These are phyloP conservation scores for Chrysophaeum taylorii DNA, from an alignment of 352 stramenopile genomes.

Conservation along the genomic window DNA sequence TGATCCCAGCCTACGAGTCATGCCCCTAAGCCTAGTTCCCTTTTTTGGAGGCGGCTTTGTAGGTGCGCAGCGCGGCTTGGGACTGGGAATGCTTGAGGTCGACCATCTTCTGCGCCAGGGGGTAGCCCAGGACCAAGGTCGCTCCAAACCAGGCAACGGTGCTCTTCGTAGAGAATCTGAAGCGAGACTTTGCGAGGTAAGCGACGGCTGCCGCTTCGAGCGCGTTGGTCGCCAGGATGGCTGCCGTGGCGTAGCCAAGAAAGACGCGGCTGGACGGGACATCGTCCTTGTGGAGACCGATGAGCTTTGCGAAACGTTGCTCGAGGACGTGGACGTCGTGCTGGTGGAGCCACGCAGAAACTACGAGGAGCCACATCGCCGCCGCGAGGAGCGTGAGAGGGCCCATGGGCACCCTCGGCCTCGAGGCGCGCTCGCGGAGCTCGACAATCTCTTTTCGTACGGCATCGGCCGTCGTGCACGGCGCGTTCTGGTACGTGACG, in stretches of 20 bases:
- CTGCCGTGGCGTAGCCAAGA: neutral
- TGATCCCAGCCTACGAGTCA: constrained; percentile 44
- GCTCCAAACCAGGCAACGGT: neutral
- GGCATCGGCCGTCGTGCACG: neutral
- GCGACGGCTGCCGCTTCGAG: neutral
- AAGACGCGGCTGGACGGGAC: neutral
- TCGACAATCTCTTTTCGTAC: neutral
- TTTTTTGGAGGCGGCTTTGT: too few relatives aligned
- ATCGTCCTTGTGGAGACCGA: neutral
- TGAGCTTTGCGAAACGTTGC: neutral
- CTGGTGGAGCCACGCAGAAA: neutral
- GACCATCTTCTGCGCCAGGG: constrained; percentile 6
- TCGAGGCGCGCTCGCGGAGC: neutral
- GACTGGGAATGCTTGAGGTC: too few relatives aligned
- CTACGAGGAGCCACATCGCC: neutral
- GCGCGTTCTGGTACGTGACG: neutral
- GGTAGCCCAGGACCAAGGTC: neutral
- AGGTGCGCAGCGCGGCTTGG: too few relatives aligned
- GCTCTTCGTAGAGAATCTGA: neutral
- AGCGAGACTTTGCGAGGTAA: neutral
- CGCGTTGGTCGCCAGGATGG: neutral
- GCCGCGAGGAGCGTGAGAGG: too few relatives aligned
- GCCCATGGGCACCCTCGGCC: neutral
- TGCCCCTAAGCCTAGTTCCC: too few relatives aligned
- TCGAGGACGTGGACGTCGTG: constrained; percentile 15